Evolutionary conservation across 164 flowering plant species (phyloP).

Genomic region (Litsea cubeba): DNA sequence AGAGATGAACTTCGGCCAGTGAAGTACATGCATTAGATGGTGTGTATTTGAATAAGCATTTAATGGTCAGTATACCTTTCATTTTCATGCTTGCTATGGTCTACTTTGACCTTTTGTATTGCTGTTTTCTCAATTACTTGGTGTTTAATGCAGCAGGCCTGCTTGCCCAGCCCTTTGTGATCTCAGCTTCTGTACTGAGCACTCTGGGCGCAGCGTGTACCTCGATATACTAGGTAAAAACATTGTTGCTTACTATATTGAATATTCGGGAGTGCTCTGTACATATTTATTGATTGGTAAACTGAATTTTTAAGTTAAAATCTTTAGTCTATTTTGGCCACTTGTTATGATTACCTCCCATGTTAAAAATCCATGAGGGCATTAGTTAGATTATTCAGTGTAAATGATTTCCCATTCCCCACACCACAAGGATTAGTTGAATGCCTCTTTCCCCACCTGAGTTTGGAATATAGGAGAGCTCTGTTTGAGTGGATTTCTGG

Average conservation of each 20-base stretch:
- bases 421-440: no score
- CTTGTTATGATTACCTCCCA: no score
- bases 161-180: conserved; percentile 60
- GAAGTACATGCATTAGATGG: conserved; percentile 35
- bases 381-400: no score
- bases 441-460: no score
- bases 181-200: conserved; percentile 57
- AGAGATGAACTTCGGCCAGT: conserved; percentile 92
- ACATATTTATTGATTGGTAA: background rate
- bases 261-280: background rate
- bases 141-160: conserved; percentile 40
- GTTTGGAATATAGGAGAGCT: no score
- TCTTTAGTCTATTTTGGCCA: background rate
- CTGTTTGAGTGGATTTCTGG: no score
- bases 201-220: conserved; percentile 52
- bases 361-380: no score
- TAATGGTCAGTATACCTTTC: conserved; percentile 24
- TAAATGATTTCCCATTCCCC: no score
- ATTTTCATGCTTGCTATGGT: background rate
- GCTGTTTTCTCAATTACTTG: conserved; percentile 18
- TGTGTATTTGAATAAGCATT: conserved; percentile 41
- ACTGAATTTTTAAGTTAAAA: background rate
- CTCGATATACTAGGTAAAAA: conserved; percentile 54
- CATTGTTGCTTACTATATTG: background rate
- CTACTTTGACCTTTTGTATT: conserved; percentile 4